phyloP scores from a whole-genome alignment of 2,329 filamentous ascomycete genomes.

The Berkeleyomyces rouxiae region DNA sequence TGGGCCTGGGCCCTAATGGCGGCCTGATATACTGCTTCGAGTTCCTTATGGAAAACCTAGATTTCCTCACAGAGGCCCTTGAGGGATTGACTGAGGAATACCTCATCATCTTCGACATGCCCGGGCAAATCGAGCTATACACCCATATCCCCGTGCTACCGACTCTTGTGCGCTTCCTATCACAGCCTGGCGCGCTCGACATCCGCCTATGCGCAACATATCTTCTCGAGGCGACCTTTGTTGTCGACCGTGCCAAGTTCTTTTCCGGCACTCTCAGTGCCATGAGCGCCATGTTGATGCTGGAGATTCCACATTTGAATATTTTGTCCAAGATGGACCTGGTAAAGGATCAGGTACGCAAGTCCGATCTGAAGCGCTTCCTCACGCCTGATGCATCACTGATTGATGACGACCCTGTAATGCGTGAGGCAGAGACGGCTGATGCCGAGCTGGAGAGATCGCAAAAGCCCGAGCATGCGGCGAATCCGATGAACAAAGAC shows the following conservation, averaged over 20 bases:
- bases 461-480: conserved; percentile 21
- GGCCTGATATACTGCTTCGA: conserved; percentile 94
- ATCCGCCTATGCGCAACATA: conserved; percentile 88
- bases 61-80: conserved; percentile 74
- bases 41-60: conserved; percentile 84
- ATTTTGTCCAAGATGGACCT: conserved; percentile 97
- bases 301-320: conserved; percentile 93
- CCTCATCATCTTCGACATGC: conserved; percentile 96
- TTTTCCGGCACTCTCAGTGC: conserved; percentile 89
- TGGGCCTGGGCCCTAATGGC: conserved; percentile 78
- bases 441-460: conserved; percentile 51
- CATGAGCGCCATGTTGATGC: conserved; percentile 98
- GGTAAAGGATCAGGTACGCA: conserved; percentile 73
- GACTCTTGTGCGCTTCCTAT: conserved; percentile 64
- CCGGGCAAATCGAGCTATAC: conserved; percentile 95
- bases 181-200: conserved; percentile 62
- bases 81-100: conserved; percentile 85
- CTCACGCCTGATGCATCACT: conserved; percentile 70
- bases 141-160: conserved; percentile 91
- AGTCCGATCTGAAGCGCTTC: conserved; percentile 79
- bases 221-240: conserved; percentile 86
- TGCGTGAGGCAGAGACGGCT: conserved; percentile 19
- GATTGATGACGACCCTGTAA: conserved; percentile 61
- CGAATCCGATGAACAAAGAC: conserved; percentile 47
- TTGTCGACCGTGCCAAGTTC: conserved; percentile 91